Percentiles rank a stretch among this genome's conserved stretches.
Conservation (phyloP, 441 rosid genomes). For the Breynia disticha region DNA sequence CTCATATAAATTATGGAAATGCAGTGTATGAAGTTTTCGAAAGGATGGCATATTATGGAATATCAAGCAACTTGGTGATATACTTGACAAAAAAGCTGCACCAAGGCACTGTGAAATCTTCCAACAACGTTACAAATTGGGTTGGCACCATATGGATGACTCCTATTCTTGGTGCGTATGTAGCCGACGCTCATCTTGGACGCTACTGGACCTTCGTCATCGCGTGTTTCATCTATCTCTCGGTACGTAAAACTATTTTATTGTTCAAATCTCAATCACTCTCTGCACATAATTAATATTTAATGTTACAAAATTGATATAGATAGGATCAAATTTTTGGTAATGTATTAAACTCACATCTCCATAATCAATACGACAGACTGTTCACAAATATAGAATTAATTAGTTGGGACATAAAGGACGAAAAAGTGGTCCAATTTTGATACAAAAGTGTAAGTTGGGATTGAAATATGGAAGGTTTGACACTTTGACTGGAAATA, state of each 20-base stretch:
- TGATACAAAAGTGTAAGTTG: too few species aligned
- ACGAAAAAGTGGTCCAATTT: too few species aligned
- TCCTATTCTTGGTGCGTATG: slow-evolving; percentile 65
- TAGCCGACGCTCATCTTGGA: slow-evolving; percentile 79
- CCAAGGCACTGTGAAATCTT: slow-evolving; percentile 53
- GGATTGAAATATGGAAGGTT: too few species aligned
- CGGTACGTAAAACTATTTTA: slow-evolving; percentile 18
- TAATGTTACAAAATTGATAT: too few species aligned
- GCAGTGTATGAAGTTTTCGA: slow-evolving; percentile 72
- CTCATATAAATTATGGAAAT: background rate
- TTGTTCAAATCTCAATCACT: background rate
- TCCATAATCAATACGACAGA: too few species aligned
- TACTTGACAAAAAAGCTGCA: slow-evolving; percentile 53
- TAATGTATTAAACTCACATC: too few species aligned
- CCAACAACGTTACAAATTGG: slow-evolving; percentile 78
- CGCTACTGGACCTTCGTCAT: slow-evolving; percentile 74
- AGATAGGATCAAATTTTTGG: background rate
- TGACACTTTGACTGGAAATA: too few species aligned
- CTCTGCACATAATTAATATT: background rate
- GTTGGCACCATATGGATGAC: slow-evolving; percentile 67
- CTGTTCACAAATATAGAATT: too few species aligned
- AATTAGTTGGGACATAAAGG: too few species aligned
- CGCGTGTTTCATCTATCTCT: slow-evolving; percentile 41
- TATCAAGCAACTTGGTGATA: slow-evolving; percentile 52
- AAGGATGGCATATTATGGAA: slow-evolving; percentile 67